These are phyloP conservation scores for Pestalotiopsis sp. DNA, from an alignment of 2,329 filamentous ascomycete genomes.

Conservation along the genomic window DNA sequence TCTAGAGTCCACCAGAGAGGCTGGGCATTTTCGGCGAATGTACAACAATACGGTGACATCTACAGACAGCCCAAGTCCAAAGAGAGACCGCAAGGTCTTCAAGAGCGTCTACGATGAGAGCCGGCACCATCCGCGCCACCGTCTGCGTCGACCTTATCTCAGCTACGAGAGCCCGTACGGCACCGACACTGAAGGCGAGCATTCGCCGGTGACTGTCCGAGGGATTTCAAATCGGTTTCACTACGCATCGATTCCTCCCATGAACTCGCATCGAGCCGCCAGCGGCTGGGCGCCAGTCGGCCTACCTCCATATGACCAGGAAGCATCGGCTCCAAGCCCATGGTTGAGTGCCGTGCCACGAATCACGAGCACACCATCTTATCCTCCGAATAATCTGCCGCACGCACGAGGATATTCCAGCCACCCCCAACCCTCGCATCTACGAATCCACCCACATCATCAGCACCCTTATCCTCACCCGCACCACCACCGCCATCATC, in stretches of 20 bases:
- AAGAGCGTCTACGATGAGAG: conserved; percentile 27
- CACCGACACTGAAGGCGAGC: conserved; percentile 44
- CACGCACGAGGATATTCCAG: conserved; percentile 7
- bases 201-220: conserved; percentile 28
- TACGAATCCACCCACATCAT: conserved; percentile 8
- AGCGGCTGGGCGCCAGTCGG: conserved; percentile 34
- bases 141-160: conserved; percentile 33
- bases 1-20: conserved; percentile 51
- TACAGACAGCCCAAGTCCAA: conserved; percentile 22
- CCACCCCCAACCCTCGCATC: conserved; percentile 8
- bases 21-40: conserved; percentile 43
- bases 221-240: conserved; percentile 22
- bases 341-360: conserved; percentile 49
- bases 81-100: conserved; percentile 30
- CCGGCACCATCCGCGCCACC: conserved; percentile 23
- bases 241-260: conserved; percentile 24
- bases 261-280: conserved; percentile 17
- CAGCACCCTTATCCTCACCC: conserved; percentile 11
- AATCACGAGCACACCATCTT: conserved; percentile 25
- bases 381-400: conserved; percentile 11
- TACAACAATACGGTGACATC: conserved; percentile 30
- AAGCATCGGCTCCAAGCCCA: conserved; percentile 36
- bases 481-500: conserved; percentile 12
- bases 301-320: conserved; percentile 21
- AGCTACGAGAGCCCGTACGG: conserved; percentile 40